Base-by-base conservation (phyloP, 257 asterid genomes). In the Pogostemon cablin region DNA sequence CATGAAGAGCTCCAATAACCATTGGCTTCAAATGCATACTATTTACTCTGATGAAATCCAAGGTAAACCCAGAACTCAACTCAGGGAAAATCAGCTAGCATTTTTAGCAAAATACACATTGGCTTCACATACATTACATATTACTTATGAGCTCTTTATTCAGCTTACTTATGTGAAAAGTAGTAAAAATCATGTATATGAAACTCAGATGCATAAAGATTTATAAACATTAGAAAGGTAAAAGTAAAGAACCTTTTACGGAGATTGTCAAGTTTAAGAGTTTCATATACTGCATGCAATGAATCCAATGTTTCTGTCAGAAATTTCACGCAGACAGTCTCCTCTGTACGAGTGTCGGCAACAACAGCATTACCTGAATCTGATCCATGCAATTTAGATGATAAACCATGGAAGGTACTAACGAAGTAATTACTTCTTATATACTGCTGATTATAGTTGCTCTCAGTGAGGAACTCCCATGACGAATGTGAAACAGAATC, bases 261-360 rank as follows among this genome's bases (percentile, higher is more conserved):
- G 64, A 91, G 98, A 74, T 83, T 92, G 85, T 89, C 86, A 62
- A 95, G 88, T 73, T 95, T 95, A 80, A 91, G 83, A 42, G 88
- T 84, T 85, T 95, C 98, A 69, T 95, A 95, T 63, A 95, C 93
- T 48, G 95, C 89, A 84, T 95, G 99, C 85, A 95, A 82, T 39
- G 87, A 78, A 81, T 89, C 96, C 80, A 89, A 79, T 64, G 87
- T 77, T 74, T 85, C 93, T 55, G 72, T 74, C 69, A 89, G 81
- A 78, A 88, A 75, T 59, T 83, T 77, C 74, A 57, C 9, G 77
- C 69, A 72, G 60, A 77, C 82, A 55, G 81, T 50, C 63, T 71
- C 88, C 62, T 77, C 86, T 40, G 64, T 46, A 71, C 17, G 75
- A 15, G 68, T 62, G 59, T 75, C 76, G 71, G 50, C 75, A 62